Base-by-base conservation (phyloP, 805 yeast species). In the Candida vartiovaarae region DNA sequence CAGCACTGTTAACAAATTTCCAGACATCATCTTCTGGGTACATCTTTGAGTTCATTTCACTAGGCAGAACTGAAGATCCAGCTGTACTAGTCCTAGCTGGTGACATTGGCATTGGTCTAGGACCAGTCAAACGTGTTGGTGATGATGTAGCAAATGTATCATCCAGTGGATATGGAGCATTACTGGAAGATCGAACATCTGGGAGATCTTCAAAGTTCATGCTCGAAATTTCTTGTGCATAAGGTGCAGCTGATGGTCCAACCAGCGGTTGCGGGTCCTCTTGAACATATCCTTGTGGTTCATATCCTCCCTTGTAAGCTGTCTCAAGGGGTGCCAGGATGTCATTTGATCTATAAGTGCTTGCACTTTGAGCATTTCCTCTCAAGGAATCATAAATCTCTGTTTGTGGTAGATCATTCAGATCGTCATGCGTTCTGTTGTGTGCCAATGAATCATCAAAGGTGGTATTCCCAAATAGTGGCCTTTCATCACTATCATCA, bases 51-150 rank as follows among this genome's bases (percentile, higher is more conserved):
- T 28, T 7, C 28, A 38, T 11, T 15, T 42, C 51, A 6, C 45
- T 36, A 6, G 44, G 43, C 1, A 36, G 38, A 2, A 44, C 36
- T 6, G 47, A 39, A 1, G 52, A 48, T 3, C 31, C 36, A 6
- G n/a, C 10, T 5, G 41, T 31, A 26, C 24, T 32, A 7, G n/a
- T 32, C 37, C 46, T 44, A 20, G 45, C 34, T 20, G 24, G 6
- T 5, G 51, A 29, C 11, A 42, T 5, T 5, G 62, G 60, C 56
- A 54, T 55, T 20, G 62, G 62, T 36, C 62, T 55, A 8, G 62
- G 60, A 0, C 61, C 61, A 7, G 47, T 43, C 5, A 56, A 52
- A 30, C 44, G 54, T 3, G 50, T 38, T 5, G 41, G 40, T 9
- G 48, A 39, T 4, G 28, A 28, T 2, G 32, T 9, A 15, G 41